These are phyloP conservation scores for Nannochloris sp. DNA, from an alignment of 139 green algal genomes.

Conservation along the genomic window DNA sequence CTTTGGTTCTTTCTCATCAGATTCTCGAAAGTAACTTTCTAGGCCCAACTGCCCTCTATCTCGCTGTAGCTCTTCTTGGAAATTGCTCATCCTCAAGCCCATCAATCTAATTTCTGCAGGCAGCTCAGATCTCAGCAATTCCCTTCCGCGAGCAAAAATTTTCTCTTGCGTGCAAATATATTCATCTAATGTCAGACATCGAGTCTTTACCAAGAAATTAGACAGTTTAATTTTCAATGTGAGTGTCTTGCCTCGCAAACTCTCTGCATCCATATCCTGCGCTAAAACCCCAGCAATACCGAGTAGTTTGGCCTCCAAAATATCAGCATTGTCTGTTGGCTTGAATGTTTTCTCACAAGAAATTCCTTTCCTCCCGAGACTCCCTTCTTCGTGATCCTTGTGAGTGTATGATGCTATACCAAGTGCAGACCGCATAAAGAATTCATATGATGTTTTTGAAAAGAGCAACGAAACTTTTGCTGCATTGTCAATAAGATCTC, in stretches of 20 bases:
- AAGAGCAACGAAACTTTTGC: constrained; percentile 60
- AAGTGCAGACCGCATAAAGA: constrained; percentile 53
- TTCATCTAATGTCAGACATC: constrained; percentile 47
- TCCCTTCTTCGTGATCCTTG: constrained; percentile 22
- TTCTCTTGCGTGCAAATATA: constrained; percentile 40
- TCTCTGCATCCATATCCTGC: constrained; percentile 50
- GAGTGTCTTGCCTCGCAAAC: constrained; percentile 60
- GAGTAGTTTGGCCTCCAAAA: constrained; percentile 51
- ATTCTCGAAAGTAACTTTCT: not conserved
- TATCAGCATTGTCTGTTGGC: not conserved
- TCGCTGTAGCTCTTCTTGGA: constrained; percentile 27
- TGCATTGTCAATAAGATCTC: constrained; percentile 44
- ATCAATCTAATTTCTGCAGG: constrained; percentile 69
- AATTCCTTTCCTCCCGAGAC: constrained; percentile 70
- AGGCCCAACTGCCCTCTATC: constrained; percentile 14
- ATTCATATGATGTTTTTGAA: constrained; percentile 30
- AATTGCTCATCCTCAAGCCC: constrained; percentile 60
- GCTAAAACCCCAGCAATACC: constrained; percentile 54
- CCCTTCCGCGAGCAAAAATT: constrained; percentile 43
- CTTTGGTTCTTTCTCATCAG: too few species aligned
- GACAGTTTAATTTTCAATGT: constrained; percentile 78
- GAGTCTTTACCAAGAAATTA: constrained; percentile 59
- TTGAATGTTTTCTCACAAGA: constrained; percentile 70
- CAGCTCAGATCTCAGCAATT: constrained; percentile 61
- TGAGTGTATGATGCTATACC: constrained; percentile 47